Base-by-base conservation (phyloP, 805 yeast genomes). In the Saccharomycopsis babjevae region DNA sequence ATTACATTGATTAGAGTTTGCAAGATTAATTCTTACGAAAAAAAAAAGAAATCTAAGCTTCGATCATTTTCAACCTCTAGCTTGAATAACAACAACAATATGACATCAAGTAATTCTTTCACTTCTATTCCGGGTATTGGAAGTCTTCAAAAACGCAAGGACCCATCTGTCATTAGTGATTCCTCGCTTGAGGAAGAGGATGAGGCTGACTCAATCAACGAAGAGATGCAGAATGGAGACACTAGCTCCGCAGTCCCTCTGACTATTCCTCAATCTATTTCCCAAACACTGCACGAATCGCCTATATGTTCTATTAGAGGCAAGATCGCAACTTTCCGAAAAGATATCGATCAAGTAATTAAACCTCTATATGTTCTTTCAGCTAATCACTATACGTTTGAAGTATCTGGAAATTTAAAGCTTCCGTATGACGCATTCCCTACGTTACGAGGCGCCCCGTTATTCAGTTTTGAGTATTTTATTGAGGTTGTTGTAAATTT, bases 361-460 rank as follows among this genome's bases (percentile, higher is more conserved):
- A 78, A 86, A 1, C 96, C 97, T 1, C 73, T 91, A 13, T 86
- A 83, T 65, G 82, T 89, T n/a, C 39, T 42, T 18, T 46, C 52
- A 20, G 52, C 52, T 25, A 46, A 46, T 22, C 52, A 46, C 5
- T 46, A 46, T 16, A 46, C 52, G 1, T 78, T 84, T 50, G 84
- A 81, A 39, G 76, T 86, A 10, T 81, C 81, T 38, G 82, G 92
- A 0, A 79, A 82, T 50, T 72, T 91, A 22, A 77, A 84, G 64
- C 84, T 91, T 0, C 97, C 97, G 0, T 82, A 87, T 0, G 97
- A 91, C 67, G 84, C 88, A 0, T 89, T 91, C 69, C 96, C 97
- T 0, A 88, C 96, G 0, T 88, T 89, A 15, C 78, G 82, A 18
- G 87, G 88, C 1, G 81, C 88, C 58, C 83, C 83, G 1, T 73